These are phyloP conservation scores for Cladosporium velox DNA, from an alignment of 2,329 filamentous ascomycete species.

Conservation along the genomic window DNA sequence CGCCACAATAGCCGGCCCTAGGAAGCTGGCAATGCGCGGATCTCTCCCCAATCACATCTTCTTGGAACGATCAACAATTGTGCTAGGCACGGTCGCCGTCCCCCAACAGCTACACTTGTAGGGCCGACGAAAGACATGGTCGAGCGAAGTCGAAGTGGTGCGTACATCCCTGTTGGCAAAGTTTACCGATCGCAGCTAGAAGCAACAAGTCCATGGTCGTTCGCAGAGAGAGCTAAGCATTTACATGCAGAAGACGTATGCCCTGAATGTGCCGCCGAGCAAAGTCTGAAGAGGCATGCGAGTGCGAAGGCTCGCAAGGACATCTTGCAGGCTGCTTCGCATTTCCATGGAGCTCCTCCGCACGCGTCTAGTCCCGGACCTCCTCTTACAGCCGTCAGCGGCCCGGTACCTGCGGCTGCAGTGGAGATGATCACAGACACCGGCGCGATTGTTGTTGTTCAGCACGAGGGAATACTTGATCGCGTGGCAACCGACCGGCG, in stretches of 20 bases:
- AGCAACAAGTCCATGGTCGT: conserved; percentile 35
- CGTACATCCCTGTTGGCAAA: conserved; percentile 33
- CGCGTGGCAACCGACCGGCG: conserved; percentile 23
- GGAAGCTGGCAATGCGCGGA: conserved; percentile 4
- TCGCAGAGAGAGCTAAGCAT: conserved; percentile 24
- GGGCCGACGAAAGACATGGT: conserved; percentile 31
- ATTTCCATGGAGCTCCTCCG: not conserved
- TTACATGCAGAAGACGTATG: conserved; percentile 33
- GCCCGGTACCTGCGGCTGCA: not conserved
- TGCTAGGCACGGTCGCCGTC: conserved; percentile 36
- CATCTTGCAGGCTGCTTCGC: not conserved
- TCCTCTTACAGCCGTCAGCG: not conserved
- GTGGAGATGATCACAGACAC: not conserved
- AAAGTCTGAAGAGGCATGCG: conserved; percentile 25
- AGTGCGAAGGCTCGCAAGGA: not conserved
- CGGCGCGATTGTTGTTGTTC: conserved; percentile 11
- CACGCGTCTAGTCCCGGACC: not conserved
- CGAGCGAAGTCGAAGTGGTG: conserved; percentile 33
- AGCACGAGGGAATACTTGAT: conserved; percentile 22
- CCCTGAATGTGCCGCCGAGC: conserved; percentile 37
- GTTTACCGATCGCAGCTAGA: conserved; percentile 32
- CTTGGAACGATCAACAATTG: conserved; percentile 33
- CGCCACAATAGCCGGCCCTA: conserved; percentile 18
- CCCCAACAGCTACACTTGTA: conserved; percentile 7
- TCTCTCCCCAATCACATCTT: conserved; percentile 26